Conservation (phyloP, 2,329 filamentous ascomycete species). For the Cladosporium sp. region DNA sequence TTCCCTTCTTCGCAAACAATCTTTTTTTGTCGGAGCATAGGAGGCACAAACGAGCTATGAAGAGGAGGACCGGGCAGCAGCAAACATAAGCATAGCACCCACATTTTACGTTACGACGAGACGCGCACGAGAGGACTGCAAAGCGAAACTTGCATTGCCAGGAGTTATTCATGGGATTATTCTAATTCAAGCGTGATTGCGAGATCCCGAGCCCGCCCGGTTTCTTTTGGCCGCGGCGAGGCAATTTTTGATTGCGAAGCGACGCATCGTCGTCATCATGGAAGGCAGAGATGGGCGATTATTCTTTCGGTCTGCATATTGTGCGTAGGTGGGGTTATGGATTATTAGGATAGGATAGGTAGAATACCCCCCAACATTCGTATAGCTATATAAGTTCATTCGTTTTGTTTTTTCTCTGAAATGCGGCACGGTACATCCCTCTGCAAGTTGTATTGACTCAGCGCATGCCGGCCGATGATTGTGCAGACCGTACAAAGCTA, state of each 20-base stretch:
- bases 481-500: too few species aligned
- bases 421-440: too few species aligned
- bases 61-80: background rate
- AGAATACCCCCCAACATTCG: background rate
- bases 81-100: background rate
- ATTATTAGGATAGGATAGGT: background rate
- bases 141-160: background rate
- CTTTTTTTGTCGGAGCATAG: background rate
- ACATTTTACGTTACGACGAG: background rate
- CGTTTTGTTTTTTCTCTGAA: too few species aligned
- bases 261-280: too few species aligned
- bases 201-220: background rate
- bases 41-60: background rate
- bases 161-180: background rate
- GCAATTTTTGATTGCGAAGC: background rate
- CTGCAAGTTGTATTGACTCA: too few species aligned
- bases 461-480: too few species aligned
- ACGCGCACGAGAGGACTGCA: conserved; percentile 2
- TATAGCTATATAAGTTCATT: too few species aligned
- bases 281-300: too few species aligned
- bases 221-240: background rate
- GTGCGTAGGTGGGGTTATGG: background rate
- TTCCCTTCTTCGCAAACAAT: background rate
- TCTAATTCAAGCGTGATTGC: background rate
- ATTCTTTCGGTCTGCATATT: background rate